A percentile compares a stretch with the other conserved stretches of the same genome.
Evolutionary conservation across 2,329 filamentous ascomycete species (phyloP).

Genomic region (Elsinoe fawcettii): DNA sequence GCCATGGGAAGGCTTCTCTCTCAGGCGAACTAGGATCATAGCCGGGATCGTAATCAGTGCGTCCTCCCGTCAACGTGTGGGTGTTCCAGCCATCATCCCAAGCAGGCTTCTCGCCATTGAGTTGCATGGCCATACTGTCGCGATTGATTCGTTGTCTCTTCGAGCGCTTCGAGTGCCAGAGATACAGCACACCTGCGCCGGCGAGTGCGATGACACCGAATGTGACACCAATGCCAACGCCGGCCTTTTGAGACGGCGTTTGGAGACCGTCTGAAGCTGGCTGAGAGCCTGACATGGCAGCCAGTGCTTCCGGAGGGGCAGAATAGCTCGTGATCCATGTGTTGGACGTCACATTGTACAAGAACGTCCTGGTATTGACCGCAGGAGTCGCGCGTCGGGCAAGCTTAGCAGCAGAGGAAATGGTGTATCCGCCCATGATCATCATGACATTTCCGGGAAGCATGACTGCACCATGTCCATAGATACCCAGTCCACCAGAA

Average conservation of each 20-base stretch:
- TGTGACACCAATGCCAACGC: conserved; percentile 39
- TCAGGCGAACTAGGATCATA: conserved; percentile 16
- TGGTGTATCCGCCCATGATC: conserved; percentile 51
- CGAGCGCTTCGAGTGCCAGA: conserved; percentile 39
- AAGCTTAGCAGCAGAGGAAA: conserved; percentile 32
- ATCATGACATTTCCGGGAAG: conserved; percentile 55
- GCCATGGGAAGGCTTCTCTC: conserved; percentile 18
- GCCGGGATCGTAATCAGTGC: conserved; percentile 15
- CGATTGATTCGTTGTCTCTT: conserved; percentile 31
- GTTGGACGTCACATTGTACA: conserved; percentile 56
- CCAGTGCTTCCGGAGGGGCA: conserved; percentile 28
- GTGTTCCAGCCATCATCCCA: conserved; percentile 17
- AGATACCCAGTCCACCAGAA: conserved; percentile 46
- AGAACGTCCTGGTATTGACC: conserved; percentile 42
- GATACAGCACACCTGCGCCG: conserved; percentile 37
- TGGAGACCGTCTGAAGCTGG: conserved; percentile 28
- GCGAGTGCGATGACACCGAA: conserved; percentile 38
- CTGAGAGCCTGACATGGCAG: neutral
- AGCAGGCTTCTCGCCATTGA: conserved; percentile 1
- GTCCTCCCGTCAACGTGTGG: conserved; percentile 12
- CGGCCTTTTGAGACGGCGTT: conserved; percentile 39
- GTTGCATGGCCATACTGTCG: conserved; percentile 11
- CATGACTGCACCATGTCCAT: conserved; percentile 55
- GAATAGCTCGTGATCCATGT: conserved; percentile 52
- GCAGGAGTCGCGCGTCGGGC: conserved; percentile 31